Evolutionary conservation across 495 filamentous ascomycete species (phyloP).

Genomic region (Podospora anserina): DNA sequence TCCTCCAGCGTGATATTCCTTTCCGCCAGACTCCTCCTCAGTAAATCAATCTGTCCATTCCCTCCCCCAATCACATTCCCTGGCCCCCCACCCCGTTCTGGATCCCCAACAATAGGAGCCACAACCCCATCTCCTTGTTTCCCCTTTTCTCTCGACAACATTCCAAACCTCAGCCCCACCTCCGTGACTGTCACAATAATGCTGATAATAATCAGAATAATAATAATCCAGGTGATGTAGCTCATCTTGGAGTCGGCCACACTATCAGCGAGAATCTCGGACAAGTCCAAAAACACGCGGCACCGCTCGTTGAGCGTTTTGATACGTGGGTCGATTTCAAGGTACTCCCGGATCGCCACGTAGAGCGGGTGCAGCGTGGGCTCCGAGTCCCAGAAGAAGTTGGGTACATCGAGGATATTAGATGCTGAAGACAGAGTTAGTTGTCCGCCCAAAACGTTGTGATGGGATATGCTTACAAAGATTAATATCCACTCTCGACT

Average conservation of each 20-base stretch:
- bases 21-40: constrained; percentile 18
- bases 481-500: constrained; percentile 94
- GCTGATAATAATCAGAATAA: constrained; percentile 83
- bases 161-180: constrained; percentile 80
- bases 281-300: constrained; percentile 91
- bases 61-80: constrained; percentile 14
- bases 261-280: constrained; percentile 88
- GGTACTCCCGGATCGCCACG: constrained; percentile 89
- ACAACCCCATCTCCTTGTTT: constrained; percentile 18
- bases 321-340: constrained; percentile 93
- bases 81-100: background rate
- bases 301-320: constrained; percentile 96
- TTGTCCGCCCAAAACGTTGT: constrained; percentile 8
- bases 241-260: constrained; percentile 94
- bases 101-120: background rate
- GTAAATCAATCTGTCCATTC: constrained; percentile 19
- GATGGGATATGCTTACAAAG: constrained; percentile 62
- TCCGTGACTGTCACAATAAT: constrained; percentile 89
- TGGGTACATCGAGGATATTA: constrained; percentile 94
- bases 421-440: constrained; percentile 56
- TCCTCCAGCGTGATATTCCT: constrained; percentile 44
- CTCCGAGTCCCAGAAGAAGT: constrained; percentile 98
- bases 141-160: constrained; percentile 54
- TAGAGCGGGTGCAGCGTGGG: constrained; percentile 94
- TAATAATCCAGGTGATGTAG: constrained; percentile 95